Evolutionary conservation across 2,329 filamentous ascomycete genomes (phyloP), one percentile per base, ranked within the genome.

Genomic region (Arthroderma uncinatum): DNA sequence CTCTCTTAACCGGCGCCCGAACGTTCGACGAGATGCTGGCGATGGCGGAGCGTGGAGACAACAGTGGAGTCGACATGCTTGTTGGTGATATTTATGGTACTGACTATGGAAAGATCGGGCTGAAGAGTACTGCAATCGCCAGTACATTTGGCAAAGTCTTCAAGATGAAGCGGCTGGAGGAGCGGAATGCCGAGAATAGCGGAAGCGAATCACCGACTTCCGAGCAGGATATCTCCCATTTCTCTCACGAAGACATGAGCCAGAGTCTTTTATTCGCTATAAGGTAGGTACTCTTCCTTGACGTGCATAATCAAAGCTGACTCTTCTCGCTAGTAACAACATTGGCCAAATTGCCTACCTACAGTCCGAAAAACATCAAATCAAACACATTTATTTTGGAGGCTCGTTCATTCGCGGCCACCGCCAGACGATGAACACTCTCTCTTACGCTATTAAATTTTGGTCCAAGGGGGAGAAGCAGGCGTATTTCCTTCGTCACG

Each of bases 21-120:
- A 91, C 85, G n/a, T 98, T 98, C 68, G 93, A 97, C 71, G 91
- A 95, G 65, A 98, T 98, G 93, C 79, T 98, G 36, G 85, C 86
- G 56, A 86, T 94, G 76, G 91, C 93, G 0, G 93, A 93, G 62
- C 79, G 83, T 34, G 93, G 93, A 25, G 93, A 98, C 74, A 98
- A 98, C 67, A 80, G 86, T 37, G 86, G 87, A 28, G 93, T 98
- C 8, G 93, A 98, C 69, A 91, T 98, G 85, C 79, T 98, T 16
- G 93, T 98, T 0, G 93, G 93, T 19, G 93, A 98, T 71, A 98
- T 98, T 54, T 98, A 98, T 72, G 93, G 93, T 58, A 87, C 87
- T 61, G 92, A 94, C 64, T 98, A 98, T 68, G 86, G 84, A 70
- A 96, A 96, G 73, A 97, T 98, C 59, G 93, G 93, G 0, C 79